Evolutionary conservation across 2,329 filamentous ascomycete species (phyloP).

Genomic region (Beauveria australis): DNA sequence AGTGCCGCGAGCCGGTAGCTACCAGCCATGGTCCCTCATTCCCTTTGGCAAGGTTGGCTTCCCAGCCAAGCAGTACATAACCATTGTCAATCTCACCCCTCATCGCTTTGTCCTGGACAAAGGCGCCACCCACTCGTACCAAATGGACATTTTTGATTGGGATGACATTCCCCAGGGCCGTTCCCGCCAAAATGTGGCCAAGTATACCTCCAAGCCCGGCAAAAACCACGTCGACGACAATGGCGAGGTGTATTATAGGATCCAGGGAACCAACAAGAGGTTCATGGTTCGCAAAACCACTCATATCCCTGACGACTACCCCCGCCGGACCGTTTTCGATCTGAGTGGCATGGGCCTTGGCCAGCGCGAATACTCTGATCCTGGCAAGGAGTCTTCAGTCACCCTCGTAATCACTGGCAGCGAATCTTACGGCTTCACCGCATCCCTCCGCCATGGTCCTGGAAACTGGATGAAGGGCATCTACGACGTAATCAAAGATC

Average conservation of each 20-base stretch:
- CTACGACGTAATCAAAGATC: slow-evolving; percentile 25
- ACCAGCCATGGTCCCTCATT: slow-evolving; percentile 12
- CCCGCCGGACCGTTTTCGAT: slow-evolving; percentile 21
- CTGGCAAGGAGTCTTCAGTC: slow-evolving; percentile 22
- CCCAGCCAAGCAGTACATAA: slow-evolving; percentile 21
- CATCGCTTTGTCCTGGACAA: slow-evolving; percentile 20
- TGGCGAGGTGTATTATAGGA: slow-evolving; percentile 24
- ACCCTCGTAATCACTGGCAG: slow-evolving; percentile 29
- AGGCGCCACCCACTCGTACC: slow-evolving; percentile 21
- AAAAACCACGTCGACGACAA: slow-evolving; percentile 19
- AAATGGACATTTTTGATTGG: slow-evolving; percentile 25
- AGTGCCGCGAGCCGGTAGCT: slow-evolving; percentile 10
- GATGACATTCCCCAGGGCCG: slow-evolving; percentile 25
- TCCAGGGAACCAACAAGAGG: slow-evolving; percentile 22
- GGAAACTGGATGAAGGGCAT: slow-evolving; percentile 26
- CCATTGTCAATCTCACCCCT: slow-evolving; percentile 27
- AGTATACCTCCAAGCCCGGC: slow-evolving; percentile 17
- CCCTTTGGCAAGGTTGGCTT: slow-evolving; percentile 10
- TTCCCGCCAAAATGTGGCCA: slow-evolving; percentile 22
- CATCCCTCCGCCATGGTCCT: slow-evolving; percentile 21
- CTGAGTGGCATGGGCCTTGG: slow-evolving; percentile 24
- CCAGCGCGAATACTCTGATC: slow-evolving; percentile 25
- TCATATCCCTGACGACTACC: slow-evolving; percentile 20
- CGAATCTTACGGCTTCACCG: slow-evolving; percentile 23
- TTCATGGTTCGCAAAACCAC: slow-evolving; percentile 24